Base-by-base conservation (phyloP, 805 yeast species). In the Scheffersomyces amazonensis region DNA sequence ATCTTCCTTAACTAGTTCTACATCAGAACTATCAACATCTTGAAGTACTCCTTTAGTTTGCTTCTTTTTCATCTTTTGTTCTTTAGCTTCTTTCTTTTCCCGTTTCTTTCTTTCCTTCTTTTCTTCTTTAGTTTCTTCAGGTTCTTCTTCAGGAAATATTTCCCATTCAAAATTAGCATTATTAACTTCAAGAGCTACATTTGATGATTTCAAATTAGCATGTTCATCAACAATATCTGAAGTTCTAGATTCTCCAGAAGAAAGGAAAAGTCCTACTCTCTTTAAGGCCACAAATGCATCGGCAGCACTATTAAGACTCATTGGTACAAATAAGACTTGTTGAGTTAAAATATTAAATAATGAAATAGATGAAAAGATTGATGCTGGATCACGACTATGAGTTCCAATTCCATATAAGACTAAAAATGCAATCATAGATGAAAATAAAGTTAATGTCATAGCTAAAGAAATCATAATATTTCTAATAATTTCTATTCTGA, bases 101-200 rank as follows among this genome's bases (percentile, higher is more conserved):
- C 12, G 8, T 5, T 24, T 12, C 12, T 31, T 58, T 60, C 21
- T 56, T 60, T 37, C 66, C 56, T 37, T 55, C 29, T 25, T 32
- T 48, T 39, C 37, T 16, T 34, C 27, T 25, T 34, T 42, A 10
- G 8, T 13, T 7, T 24, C 41, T 19, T 35, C 37, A 11, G 46
- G 47, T 16, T 50, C 54, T 3, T 44, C 53, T 11, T 41, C 43
- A 15, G 44, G 52, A 35, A 55, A 60, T 3, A 47, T 25, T 37
- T 78, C 84, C 96, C 96, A 87, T 40, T 72, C 72, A 51, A 87
- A 87, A 1, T 71, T 56, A 7, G 80, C 95, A 40, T 76, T 43
- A 0, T 53, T 48, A 9, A 84, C 63, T 16, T 56, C 56, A 31
- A 87, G 58, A 0, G 87, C 52, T 30, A 54, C 47, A 25, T 52